phyloP scores from a whole-genome alignment of 306 rosid species.

The Corylus avellana region DNA sequence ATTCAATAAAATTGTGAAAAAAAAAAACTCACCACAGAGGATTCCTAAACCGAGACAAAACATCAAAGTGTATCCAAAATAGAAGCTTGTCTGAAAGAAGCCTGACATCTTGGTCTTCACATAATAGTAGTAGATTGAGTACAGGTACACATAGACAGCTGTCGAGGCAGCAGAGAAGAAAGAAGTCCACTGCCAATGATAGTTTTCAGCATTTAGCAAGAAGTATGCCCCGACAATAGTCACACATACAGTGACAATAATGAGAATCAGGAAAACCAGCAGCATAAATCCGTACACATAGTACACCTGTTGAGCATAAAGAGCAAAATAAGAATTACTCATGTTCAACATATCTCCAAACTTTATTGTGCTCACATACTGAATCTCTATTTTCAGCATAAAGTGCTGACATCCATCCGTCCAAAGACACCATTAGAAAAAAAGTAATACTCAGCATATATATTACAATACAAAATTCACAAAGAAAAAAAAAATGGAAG shows the following conservation, averaged over 20 bases:
- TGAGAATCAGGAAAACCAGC: conserved; percentile 89
- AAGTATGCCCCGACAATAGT: conserved; percentile 98
- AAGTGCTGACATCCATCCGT: conserved; percentile 9
- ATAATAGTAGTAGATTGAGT: conserved; percentile 88
- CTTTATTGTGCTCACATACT: background rate
- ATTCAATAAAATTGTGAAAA: conserved; percentile 10
- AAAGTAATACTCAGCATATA: background rate
- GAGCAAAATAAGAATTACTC: conserved; percentile 26
- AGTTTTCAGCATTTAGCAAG: conserved; percentile 96
- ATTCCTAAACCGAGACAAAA: conserved; percentile 97
- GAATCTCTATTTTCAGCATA: conserved; percentile 10
- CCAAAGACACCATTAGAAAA: conserved; percentile 14
- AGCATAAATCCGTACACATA: conserved; percentile 99
- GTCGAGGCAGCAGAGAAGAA: conserved; percentile 99
- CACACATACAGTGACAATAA: conserved; percentile 93
- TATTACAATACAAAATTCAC: background rate
- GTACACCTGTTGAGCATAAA: conserved; percentile 80
- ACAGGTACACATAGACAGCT: conserved; percentile 89
- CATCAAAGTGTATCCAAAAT: conserved; percentile 98
- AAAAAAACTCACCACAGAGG: conserved; percentile 78
- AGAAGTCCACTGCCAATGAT: conserved; percentile 99
- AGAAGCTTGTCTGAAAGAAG: conserved; percentile 98
- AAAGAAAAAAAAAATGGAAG: background rate
- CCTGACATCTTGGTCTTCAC: conserved; percentile 99
- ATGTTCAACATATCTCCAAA: conserved; percentile 14